Percentiles rank a stretch among this genome's conserved stretches.
Conservation (phyloP, 441 rosid species). For the Brassica hybrid region DNA sequence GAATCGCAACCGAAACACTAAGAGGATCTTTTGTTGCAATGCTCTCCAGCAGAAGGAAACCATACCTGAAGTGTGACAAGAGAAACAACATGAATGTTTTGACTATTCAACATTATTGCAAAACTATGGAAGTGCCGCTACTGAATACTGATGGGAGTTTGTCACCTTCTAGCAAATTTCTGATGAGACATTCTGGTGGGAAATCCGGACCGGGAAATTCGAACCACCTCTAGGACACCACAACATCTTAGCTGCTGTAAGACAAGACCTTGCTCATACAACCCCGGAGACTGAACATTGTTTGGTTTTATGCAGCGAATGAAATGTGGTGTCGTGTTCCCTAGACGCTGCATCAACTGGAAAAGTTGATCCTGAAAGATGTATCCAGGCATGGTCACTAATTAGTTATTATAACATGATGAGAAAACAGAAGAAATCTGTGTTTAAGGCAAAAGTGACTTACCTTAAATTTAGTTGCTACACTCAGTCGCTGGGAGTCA, state of each 20-base stretch:
- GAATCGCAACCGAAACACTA: conserved; percentile 94
- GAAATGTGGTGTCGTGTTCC: conserved; percentile 90
- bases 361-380: conserved; percentile 75
- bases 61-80: conserved; percentile 64
- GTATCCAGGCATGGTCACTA: too few species aligned
- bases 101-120: conserved; percentile 5
- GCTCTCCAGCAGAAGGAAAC: conserved; percentile 80
- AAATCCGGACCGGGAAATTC: conserved; percentile 91
- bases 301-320: conserved; percentile 96
- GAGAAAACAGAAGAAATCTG: too few species aligned
- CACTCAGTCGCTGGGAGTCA: conserved; percentile 91
- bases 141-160: background rate
- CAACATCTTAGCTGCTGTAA: conserved; percentile 95
- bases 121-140: conserved; percentile 15
- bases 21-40: conserved; percentile 82
- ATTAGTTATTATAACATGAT: too few species aligned
- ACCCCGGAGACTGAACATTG: conserved; percentile 68
- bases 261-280: conserved; percentile 75
- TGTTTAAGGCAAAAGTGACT: too few species aligned
- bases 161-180: conserved; percentile 52
- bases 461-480: conserved; percentile 48
- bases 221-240: conserved; percentile 95
- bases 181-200: conserved; percentile 96
- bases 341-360: conserved; percentile 90
- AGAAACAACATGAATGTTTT: background rate